Base-by-base conservation (phyloP, 1,284 basidiomycete species). In the Volvariella volvacea region DNA sequence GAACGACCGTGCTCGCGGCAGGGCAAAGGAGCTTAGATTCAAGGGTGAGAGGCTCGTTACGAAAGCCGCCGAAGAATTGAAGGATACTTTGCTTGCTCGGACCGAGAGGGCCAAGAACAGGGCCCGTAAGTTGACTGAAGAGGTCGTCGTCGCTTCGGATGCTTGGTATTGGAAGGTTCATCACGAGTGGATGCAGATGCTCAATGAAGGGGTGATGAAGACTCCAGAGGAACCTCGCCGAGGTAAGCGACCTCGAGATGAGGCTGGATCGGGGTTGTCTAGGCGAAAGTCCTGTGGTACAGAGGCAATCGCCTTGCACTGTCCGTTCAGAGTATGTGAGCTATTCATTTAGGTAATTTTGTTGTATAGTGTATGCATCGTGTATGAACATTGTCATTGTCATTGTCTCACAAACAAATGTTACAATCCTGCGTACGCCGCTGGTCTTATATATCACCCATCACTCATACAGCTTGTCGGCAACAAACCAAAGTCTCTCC, bases 1-100 rank as follows among this genome's bases (percentile, higher is more conserved):
- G 25, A 76, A 86, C 51, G 67, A 72, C 36, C 70, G 67, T 4
- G 84, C 84, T 40, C 73, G 72, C 55, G 62, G 58, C 43, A 73
- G 70, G 39, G 84, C 83, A 15, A 74, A 65, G 60, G 68, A 77
- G 53, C 60, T 87, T 10, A 71, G 61, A 49, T 65, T 68, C 46
- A 67, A 56, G 41, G 76, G 76, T 14, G 59, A 64, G 45, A 62
- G 64, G 44, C 63, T 72, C 49, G 49, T 76, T 12, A 57, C 63
- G 17, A 60, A 59, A 15, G 63, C 75, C 7, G 54, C 77, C 43
- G 57, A 52, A 43, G 63, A 58, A 0, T 57, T 64, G 39, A 54
- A 46, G 44, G 25, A 28, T 28, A 28, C 25, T 6, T 28, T 28
- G 25, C 25, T 6, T 6, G 56, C 53, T 21, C 48, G 56, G 43